Percentiles rank a stretch among this genome's conserved stretches.
Conservation (phyloP, 2,329 filamentous ascomycete genomes). For the Fusarium drepaniforme region DNA sequence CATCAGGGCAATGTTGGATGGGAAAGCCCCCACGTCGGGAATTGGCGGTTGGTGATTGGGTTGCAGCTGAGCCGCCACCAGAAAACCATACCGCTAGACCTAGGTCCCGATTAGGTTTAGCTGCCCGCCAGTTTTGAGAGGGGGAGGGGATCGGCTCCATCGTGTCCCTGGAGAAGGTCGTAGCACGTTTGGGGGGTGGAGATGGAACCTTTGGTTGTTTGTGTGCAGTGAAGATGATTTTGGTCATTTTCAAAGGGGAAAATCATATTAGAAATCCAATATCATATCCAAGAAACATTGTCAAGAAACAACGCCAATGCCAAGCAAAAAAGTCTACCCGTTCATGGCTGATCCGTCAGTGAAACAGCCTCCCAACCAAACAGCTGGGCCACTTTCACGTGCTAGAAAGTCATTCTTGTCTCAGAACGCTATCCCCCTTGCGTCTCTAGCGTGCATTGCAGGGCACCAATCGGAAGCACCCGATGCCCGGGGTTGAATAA, state of each 20-base stretch:
- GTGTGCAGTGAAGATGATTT: neutral
- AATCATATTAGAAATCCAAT: neutral
- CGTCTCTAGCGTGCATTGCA: neutral
- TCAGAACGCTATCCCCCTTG: slow-evolving; percentile 3
- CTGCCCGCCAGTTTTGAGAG: slow-evolving; percentile 27
- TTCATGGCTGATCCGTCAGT: neutral
- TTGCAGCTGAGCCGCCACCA: slow-evolving; percentile 26
- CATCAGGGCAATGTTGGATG: slow-evolving; percentile 36
- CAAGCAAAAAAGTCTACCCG: neutral
- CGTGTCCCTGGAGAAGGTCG: slow-evolving; percentile 18
- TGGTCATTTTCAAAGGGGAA: neutral
- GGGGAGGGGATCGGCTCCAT: slow-evolving; percentile 24
- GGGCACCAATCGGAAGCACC: slow-evolving; percentile 28
- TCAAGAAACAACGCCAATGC: neutral
- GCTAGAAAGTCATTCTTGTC: slow-evolving; percentile 22
- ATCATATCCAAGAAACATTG: neutral
- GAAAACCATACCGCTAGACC: slow-evolving; percentile 37
- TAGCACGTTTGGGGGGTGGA: slow-evolving; percentile 2
- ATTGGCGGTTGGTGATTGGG: slow-evolving; percentile 39
- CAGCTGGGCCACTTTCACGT: slow-evolving; percentile 43
- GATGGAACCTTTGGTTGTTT: neutral
- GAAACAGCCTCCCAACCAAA: slow-evolving; percentile 35
- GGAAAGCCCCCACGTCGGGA: slow-evolving; percentile 36
- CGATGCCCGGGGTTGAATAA: slow-evolving; percentile 9
- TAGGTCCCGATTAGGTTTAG: slow-evolving; percentile 33